Evolutionary conservation across 106 monocot genomes (phyloP), one percentile per base, ranked within the genome.

Genomic region (Xerophyta viscosa): DNA sequence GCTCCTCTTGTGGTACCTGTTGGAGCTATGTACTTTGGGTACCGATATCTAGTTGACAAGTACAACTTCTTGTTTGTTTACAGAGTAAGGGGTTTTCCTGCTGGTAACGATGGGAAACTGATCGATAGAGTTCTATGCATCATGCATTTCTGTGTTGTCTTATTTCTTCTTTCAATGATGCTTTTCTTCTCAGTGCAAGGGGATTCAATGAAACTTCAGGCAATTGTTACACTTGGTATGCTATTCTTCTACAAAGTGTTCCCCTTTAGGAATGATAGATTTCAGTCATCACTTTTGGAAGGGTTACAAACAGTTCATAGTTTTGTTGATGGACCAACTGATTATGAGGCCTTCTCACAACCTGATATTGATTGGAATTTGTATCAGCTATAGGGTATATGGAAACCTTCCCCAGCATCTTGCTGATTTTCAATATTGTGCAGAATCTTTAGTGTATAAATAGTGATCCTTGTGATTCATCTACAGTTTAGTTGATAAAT

Each of bases 11-110:
- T 85, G 45, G 96, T 96, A 45, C 96, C 89, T 21, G 85, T 89
- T 0, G 96, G 96, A 45, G 96, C 96, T 36, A 49, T 70, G 36
- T 96, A 96, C 69, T 96, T 96, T 66, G 96, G 96, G 7, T 96
- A 96, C 30, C 66, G 96, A 0, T 96, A 85, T 50, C 15, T 96
- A 20, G 96, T 96, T 54, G 96, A 96, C 66, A 96, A 96, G 63
- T 96, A 96, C 48, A 96, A 96, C 49, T 96, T 96, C 82, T 79
- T 96, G 67, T 96, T 96, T 52, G 89, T 96, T 24, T 96, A 96
- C 64, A 81, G 96, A 81, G 85, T 76, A 50, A 74, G 82, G 37
- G 96, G 96, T 26, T 89, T 96, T 29, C 85, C 85, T 13, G 63
- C 88, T 24, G 96, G 88, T 48, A 96, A 88, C 74, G 96, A 96